Evolutionary conservation across 2,329 filamentous ascomycete species (phyloP), one percentile per base, ranked within the genome.

Genomic region (Purpureocillium lavendulum): DNA sequence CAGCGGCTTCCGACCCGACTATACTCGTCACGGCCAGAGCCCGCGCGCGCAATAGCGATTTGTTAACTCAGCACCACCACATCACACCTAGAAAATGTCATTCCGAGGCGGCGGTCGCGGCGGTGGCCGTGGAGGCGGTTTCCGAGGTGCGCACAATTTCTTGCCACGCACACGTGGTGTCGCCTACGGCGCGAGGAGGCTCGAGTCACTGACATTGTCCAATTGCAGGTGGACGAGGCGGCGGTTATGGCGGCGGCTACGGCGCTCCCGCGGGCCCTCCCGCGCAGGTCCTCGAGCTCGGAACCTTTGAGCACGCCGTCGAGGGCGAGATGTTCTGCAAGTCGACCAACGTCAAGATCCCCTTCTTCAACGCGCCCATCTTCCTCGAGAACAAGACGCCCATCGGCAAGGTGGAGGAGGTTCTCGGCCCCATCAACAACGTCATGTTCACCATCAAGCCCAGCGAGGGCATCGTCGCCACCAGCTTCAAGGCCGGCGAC

Each of bases 391-490:
- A 97, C 75, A 98, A 97, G 83, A 90, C 85, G 34, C 73, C 84
- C 46, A 80, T 98, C 62, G 92, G 92, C 64, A 97, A 97, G 70
- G 85, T 98, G 60, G 92, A 98, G 69, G 92, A 98, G 70, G 85
- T 98, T 51, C 82, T 98, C 52, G 92, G 92, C 42, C 90, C 92
- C 48, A 86, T 98, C 66, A 97, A 95, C 75, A 84, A 96, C 67
- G 87, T 97, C 56, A 95, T 84, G 73, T 98, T 98, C 75, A 97
- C 90, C 56, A 84, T 98, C 66, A 97, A 97, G 71, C 89, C 90
- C 40, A 82, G 87, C 61, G 90, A 97, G 62, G 92, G 92, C 54
- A 97, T 98, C 62, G 85, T 94, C 65, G 88, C 92, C 46, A 79
- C 82, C 43, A 92, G 85, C 31, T 98, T 97, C 81, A 94, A 96